A percentile compares a stretch with the other conserved stretches of the same genome.
Evolutionary conservation across 2,329 filamentous ascomycete genomes (phyloP).

Genomic region (Macrophomina phaseolina): DNA sequence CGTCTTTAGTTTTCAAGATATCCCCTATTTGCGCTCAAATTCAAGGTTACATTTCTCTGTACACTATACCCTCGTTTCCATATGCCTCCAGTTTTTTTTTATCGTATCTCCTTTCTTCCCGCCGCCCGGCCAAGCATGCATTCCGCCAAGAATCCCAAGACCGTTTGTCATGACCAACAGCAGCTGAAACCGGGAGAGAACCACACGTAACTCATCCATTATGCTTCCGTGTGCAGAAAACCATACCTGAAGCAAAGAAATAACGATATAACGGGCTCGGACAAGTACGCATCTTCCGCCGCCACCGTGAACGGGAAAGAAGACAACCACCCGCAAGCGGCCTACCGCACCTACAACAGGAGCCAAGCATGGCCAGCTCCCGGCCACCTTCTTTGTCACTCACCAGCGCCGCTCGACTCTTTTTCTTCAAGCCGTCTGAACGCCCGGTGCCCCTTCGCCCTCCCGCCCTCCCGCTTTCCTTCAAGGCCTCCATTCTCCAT

Average conservation of each 20-base stretch:
- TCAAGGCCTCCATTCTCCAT: too few species aligned
- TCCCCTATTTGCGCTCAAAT: constrained; percentile 1
- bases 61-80: background rate
- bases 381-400: constrained; percentile 1
- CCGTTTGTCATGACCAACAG: background rate
- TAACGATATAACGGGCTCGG: too few species aligned
- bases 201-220: background rate
- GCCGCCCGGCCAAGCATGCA: background rate
- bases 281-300: background rate
- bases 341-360: background rate
- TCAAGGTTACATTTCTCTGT: background rate
- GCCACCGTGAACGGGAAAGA: background rate
- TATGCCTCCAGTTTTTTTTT: background rate
- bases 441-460: background rate
- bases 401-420: background rate
- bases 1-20: background rate
- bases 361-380: background rate
- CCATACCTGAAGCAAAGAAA: background rate
- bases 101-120: background rate
- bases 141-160: background rate
- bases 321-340: constrained; percentile 7
- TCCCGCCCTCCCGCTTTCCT: background rate
- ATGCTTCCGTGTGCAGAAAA: background rate
- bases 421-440: background rate
- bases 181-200: background rate